A percentile compares a stretch with the other conserved stretches of the same genome.
These are phyloP conservation scores for Cryptosporidium muris DNA, from an alignment of 169 alveolate species.

Conservation along the genomic window DNA sequence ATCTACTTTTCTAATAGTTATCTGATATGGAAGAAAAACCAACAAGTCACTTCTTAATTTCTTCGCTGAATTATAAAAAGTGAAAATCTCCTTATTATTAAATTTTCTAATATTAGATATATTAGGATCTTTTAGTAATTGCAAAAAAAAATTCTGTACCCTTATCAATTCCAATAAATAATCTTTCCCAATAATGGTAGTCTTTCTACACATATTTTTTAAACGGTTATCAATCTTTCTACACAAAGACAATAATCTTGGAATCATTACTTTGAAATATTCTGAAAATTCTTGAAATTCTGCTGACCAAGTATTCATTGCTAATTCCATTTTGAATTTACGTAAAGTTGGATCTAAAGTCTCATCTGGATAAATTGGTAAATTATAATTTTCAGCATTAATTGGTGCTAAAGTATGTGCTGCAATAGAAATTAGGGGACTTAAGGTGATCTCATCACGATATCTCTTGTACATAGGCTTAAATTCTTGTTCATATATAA, in stretches of 20 bases:
- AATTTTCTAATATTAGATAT: not conserved
- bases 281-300: slow-evolving; percentile 46
- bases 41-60: slow-evolving; percentile 32
- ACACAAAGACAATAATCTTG: slow-evolving; percentile 27
- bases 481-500: slow-evolving; percentile 62
- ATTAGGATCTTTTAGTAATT: slow-evolving; percentile 3
- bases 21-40: slow-evolving; percentile 48
- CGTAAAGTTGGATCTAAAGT: slow-evolving; percentile 54
- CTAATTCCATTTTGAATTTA: slow-evolving; percentile 41
- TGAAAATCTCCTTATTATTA: not conserved
- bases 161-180: slow-evolving; percentile 35
- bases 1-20: slow-evolving; percentile 42
- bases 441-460: slow-evolving; percentile 34
- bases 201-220: slow-evolving; percentile 28
- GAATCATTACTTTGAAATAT: slow-evolving; percentile 34
- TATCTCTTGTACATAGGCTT: slow-evolving; percentile 44
- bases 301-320: slow-evolving; percentile 48
- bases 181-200: slow-evolving; percentile 21
- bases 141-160: slow-evolving; percentile 16
- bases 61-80: slow-evolving; percentile 8
- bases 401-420: slow-evolving; percentile 25
- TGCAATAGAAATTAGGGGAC: slow-evolving; percentile 58
- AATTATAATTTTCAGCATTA: slow-evolving; percentile 44
- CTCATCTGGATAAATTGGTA: slow-evolving; percentile 51
- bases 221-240: slow-evolving; percentile 6